Evolutionary conservation across 1,284 basidiomycete genomes (phyloP).

Genomic region (Malassezia vespertilionis): DNA sequence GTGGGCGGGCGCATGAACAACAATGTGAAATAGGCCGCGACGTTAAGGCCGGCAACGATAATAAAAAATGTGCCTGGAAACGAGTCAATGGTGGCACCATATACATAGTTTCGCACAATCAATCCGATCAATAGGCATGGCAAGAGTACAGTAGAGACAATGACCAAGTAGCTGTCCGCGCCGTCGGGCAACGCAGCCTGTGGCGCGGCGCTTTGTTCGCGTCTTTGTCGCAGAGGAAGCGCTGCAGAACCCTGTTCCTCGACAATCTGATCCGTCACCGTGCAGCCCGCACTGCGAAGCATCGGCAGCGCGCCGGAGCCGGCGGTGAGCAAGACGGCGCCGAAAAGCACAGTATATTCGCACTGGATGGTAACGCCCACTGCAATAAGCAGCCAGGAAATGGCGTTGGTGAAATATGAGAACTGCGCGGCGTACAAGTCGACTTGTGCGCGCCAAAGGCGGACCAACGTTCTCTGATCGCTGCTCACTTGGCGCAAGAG

Average conservation of each 20-base stretch:
- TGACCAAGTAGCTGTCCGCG: conserved; percentile 15
- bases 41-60: conserved; percentile 7
- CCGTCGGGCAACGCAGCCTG: neutral
- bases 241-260: neutral
- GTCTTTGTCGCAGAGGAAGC: neutral
- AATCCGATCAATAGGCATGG: conserved; percentile 11
- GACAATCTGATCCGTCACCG: conserved; percentile 9
- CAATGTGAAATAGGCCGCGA: neutral
- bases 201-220: neutral
- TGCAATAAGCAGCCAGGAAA: conserved; percentile 9
- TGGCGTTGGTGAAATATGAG: neutral
- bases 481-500: conserved; percentile 3
- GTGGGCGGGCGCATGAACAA: conserved; percentile 5
- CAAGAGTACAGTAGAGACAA: conserved; percentile 13
- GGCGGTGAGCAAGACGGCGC: conserved; percentile 4
- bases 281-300: conserved; percentile 15
- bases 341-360: conserved; percentile 3
- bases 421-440: conserved; percentile 8
- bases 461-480: conserved; percentile 2
- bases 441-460: conserved; percentile 15
- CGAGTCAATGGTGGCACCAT: conserved; percentile 6
- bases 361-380: neutral
- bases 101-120: conserved; percentile 8
- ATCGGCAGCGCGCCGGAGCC: conserved; percentile 8
- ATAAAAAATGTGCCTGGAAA: conserved; percentile 13